Base-by-base conservation (phyloP, 345 rosid species). In the Sonneratia alba region DNA sequence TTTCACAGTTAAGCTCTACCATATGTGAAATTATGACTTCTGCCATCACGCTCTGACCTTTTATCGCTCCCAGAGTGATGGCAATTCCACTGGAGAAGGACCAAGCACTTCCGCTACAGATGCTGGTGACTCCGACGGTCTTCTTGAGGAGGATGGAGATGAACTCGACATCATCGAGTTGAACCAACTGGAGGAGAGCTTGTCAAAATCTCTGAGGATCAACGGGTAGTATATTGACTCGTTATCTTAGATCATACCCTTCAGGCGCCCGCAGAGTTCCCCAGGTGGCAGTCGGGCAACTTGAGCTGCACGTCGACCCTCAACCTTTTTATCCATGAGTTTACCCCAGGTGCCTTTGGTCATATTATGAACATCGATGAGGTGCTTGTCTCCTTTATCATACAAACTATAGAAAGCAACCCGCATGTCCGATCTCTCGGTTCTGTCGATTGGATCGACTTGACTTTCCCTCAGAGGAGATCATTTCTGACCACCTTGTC, bases 161-260 rank as follows among this genome's bases (percentile, higher is more conserved):
- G 76, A 81, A 8, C 74, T 76, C 53, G 78, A 81, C 53, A 72
- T 51, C 24, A 71, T 71, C 42, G 78, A 81, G 70, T 59, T 79
- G 34, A 67, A 79, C 47, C 80, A 79, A 61, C 82, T 79, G 0
- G 80, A 81, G 70, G 78, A 69, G 66, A 79, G 78, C 74, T 75
- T 79, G 56, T 73, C 80, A 51, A 79, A 74, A 24, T 77, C 82
- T 1, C 66, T 81, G 64, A 66, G 71, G 47, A 76, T 76, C 69
- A 74, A 72, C 68, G 77, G 75, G 68, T 74, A 70, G 0, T 40
- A 63, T 1, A 36, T 24, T 0, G 16, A 61, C 36, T 66, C 49
- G 45, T 53, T 72, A 63, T 24, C 36, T 14, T 22, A 36, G 24
- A 59, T 21, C 36, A 59, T n/a, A 59, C 4, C 24, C 36, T 10